phyloP scores from a whole-genome alignment of 1,139 yeast genomes.

The Zygosaccharomyces pseudobailii region DNA sequence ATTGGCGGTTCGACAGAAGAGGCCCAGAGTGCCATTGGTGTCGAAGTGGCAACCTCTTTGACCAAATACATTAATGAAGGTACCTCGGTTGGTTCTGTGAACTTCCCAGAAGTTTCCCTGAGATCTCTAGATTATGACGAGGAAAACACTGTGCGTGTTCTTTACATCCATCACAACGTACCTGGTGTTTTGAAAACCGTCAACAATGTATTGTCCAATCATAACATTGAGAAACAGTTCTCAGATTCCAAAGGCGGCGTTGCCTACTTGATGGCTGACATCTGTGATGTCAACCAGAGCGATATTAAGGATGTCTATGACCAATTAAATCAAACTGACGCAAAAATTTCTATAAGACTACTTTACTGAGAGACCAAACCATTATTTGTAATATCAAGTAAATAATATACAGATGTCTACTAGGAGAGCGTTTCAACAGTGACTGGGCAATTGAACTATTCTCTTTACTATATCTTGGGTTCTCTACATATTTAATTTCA shows the following conservation, averaged over 20 bases:
- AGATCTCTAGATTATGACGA: constrained; percentile 88
- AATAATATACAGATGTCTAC: neutral
- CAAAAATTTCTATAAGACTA: constrained; percentile 86
- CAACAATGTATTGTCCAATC: constrained; percentile 88
- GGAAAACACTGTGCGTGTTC: constrained; percentile 82
- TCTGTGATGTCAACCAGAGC: constrained; percentile 73
- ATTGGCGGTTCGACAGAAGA: constrained; percentile 99
- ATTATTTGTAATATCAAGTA: neutral
- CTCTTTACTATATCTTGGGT: no score
- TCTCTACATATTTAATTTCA: no score
- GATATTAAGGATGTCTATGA: constrained; percentile 84
- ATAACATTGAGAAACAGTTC: constrained; percentile 96
- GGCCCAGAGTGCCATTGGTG: constrained; percentile 96
- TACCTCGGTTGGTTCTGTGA: constrained; percentile 91
- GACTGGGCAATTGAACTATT: neutral
- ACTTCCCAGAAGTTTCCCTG: constrained; percentile 96
- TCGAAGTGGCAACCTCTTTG: constrained; percentile 85
- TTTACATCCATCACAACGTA: constrained; percentile 94
- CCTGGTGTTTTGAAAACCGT: constrained; percentile 99
- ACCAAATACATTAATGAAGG: constrained; percentile 95
- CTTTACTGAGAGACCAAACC: constrained; percentile 49
- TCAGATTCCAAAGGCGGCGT: constrained; percentile 94
- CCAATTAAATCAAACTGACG: constrained; percentile 84
- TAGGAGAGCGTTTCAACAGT: neutral
- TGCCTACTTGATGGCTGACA: constrained; percentile 98